Percentiles rank a stretch among this genome's conserved stretches.
Conservation (phyloP, 2,329 filamentous ascomycete genomes). For the Drechslera avenae region DNA sequence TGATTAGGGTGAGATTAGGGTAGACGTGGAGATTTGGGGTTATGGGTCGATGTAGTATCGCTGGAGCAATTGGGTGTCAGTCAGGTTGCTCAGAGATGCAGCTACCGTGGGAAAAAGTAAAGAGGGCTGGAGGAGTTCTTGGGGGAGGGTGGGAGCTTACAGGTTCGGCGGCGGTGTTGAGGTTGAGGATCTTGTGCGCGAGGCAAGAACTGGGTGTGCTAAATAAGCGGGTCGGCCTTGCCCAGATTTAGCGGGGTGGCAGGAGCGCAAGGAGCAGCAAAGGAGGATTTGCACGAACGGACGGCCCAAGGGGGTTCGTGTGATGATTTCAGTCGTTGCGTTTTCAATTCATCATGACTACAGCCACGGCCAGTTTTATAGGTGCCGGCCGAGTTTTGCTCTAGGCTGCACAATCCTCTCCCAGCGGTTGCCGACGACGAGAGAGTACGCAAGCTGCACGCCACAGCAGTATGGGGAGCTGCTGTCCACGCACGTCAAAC, state of each 20-base stretch:
- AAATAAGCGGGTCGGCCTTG: conserved; percentile 51
- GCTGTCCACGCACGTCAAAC: conserved; percentile 26
- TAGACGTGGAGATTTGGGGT: conserved; percentile 35
- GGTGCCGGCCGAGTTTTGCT: conserved; percentile 3
- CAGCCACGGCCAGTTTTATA: conserved; percentile 21
- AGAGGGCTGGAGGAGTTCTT: conserved; percentile 30
- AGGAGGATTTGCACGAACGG: conserved; percentile 33
- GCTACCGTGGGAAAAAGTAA: conserved; percentile 29
- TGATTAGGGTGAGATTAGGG: conserved; percentile 49
- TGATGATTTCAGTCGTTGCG: conserved; percentile 11
- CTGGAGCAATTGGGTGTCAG: conserved; percentile 42
- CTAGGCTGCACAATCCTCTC: conserved; percentile 37
- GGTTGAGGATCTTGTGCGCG: conserved; percentile 47
- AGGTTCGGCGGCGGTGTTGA: conserved; percentile 38
- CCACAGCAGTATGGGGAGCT: conserved; percentile 33
- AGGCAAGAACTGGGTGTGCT: conserved; percentile 49
- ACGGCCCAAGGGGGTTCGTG: conserved; percentile 17
- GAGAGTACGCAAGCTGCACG: conserved; percentile 45
- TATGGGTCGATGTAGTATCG: conserved; percentile 37
- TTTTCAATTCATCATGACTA: conserved; percentile 1
- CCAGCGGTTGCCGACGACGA: conserved; percentile 4
- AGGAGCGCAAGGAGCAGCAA: conserved; percentile 37
- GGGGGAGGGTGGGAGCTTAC: conserved; percentile 43
- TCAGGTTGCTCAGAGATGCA: conserved; percentile 26
- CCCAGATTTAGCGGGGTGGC: conserved; percentile 47